These are phyloP conservation scores for Pseudogymnoascus sp. DNA, from an alignment of 2,329 filamentous ascomycete genomes.

Conservation along the genomic window DNA sequence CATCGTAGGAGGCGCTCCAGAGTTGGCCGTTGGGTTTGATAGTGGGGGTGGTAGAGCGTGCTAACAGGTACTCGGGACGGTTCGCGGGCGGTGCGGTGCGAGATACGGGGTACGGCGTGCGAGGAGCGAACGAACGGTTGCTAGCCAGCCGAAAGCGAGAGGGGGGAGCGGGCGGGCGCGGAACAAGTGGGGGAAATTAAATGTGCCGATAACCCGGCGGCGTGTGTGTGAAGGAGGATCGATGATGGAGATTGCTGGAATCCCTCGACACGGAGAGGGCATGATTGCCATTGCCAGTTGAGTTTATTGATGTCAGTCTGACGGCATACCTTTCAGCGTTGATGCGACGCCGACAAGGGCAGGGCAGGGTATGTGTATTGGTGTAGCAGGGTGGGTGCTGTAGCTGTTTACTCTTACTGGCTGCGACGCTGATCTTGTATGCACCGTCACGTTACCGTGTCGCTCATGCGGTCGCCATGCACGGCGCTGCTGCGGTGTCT, in stretches of 20 bases:
- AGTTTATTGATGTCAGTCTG: no score
- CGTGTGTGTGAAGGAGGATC: not conserved
- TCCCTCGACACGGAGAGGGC: not conserved
- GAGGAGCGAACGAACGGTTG: not conserved
- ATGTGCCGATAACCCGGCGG: not conserved
- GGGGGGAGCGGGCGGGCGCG: not conserved
- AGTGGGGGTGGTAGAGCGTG: not conserved
- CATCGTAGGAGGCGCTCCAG: not conserved
- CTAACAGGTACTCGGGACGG: not conserved
- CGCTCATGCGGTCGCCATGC: not conserved
- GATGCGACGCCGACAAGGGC: no score
- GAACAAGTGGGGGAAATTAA: not conserved
- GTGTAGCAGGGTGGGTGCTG: no score
- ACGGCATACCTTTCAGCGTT: no score
- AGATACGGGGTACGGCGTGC: not conserved
- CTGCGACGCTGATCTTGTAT: not conserved
- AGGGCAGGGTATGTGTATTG: no score
- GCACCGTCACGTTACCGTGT: not conserved
- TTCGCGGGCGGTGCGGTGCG: not conserved
- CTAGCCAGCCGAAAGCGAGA: not conserved
- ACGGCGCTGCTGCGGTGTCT: not conserved
- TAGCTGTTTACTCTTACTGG: not conserved
- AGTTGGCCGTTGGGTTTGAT: not conserved
- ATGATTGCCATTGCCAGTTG: not conserved
- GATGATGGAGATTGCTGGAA: not conserved